A percentile compares a stretch with the other conserved stretches of the same genome.
phyloP scores from a whole-genome alignment of 2,329 filamentous ascomycete species.

The Penicillium rolfsii region DNA sequence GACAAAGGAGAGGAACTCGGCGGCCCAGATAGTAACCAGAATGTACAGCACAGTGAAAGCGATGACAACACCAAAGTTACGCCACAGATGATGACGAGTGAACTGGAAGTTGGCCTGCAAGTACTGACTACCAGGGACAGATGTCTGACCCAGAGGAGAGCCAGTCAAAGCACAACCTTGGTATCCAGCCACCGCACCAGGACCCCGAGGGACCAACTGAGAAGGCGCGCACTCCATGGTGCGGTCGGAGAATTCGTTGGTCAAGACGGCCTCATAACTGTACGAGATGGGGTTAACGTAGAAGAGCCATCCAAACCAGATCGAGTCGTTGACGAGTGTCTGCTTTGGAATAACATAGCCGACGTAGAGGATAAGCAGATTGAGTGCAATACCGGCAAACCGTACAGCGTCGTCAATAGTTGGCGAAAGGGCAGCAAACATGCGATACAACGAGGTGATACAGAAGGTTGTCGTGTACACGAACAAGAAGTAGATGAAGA shows the following conservation, averaged over 20 bases:
- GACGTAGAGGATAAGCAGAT: constrained; percentile 65
- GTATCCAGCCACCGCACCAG: constrained; percentile 57
- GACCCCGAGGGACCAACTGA: constrained; percentile 64
- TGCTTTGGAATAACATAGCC: constrained; percentile 71
- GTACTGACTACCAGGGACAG: constrained; percentile 60
- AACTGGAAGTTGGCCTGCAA: constrained; percentile 60
- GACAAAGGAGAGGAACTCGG: constrained; percentile 68
- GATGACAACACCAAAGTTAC: constrained; percentile 77
- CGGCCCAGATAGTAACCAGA: constrained; percentile 68
- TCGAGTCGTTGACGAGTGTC: constrained; percentile 60
- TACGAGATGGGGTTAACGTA: constrained; percentile 61
- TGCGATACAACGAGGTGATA: constrained; percentile 66
- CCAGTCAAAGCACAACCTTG: constrained; percentile 67
- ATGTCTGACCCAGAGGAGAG: constrained; percentile 55
- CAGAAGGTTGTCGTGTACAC: constrained; percentile 66
- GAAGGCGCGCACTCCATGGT: constrained; percentile 62
- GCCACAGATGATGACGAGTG: constrained; percentile 62
- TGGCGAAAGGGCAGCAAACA: constrained; percentile 66
- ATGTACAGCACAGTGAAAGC: constrained; percentile 77
- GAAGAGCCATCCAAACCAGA: constrained; percentile 69
- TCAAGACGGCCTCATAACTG: constrained; percentile 67
- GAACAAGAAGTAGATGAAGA: constrained; percentile 68
- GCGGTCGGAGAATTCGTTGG: constrained; percentile 65
- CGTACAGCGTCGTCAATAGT: constrained; percentile 69
- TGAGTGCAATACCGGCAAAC: constrained; percentile 64